These are phyloP conservation scores for Tylopilus cervinicoccineus DNA, from an alignment of 768 basidiomycete species.

Conservation along the genomic window DNA sequence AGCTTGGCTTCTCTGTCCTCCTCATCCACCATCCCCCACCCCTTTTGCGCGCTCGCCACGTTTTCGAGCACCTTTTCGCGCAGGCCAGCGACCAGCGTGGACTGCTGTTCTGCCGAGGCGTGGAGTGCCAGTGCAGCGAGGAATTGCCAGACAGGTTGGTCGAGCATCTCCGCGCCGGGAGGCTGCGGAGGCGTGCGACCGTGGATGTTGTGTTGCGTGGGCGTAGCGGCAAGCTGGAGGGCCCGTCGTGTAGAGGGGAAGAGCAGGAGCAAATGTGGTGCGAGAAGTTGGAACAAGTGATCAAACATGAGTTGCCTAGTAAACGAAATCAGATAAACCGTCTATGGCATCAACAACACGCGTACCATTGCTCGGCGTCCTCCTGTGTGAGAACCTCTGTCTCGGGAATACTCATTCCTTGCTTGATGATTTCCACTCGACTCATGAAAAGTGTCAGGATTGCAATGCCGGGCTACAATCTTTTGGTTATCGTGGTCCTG, in stretches of 20 bases:
- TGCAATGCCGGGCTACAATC: conserved; percentile 78
- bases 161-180: conserved; percentile 52
- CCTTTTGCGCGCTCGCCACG: conserved; percentile 73
- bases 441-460: conserved; percentile 88
- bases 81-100: conserved; percentile 75
- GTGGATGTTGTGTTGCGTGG: conserved; percentile 33
- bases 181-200: conserved; percentile 67
- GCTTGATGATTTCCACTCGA: conserved; percentile 89
- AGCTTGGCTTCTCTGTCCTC: conserved; percentile 75
- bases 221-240: conserved; percentile 35
- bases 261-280: conserved; percentile 69
- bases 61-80: conserved; percentile 94
- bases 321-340: conserved; percentile 9
- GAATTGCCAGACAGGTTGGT: conserved; percentile 95
- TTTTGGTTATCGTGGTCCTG: not conserved
- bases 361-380: conserved; percentile 78
- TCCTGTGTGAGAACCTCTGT: conserved; percentile 59
- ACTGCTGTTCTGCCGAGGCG: conserved; percentile 84
- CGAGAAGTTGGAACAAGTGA: conserved; percentile 76
- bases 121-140: conserved; percentile 85
- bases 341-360: not conserved
- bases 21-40: conserved; percentile 61
- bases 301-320: conserved; percentile 84
- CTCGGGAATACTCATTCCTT: conserved; percentile 55
- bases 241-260: conserved; percentile 87